Percentiles rank a stretch among this genome's conserved stretches.
phyloP scores from a whole-genome alignment of 805 yeast genomes.

The Limtongia smithiae region DNA sequence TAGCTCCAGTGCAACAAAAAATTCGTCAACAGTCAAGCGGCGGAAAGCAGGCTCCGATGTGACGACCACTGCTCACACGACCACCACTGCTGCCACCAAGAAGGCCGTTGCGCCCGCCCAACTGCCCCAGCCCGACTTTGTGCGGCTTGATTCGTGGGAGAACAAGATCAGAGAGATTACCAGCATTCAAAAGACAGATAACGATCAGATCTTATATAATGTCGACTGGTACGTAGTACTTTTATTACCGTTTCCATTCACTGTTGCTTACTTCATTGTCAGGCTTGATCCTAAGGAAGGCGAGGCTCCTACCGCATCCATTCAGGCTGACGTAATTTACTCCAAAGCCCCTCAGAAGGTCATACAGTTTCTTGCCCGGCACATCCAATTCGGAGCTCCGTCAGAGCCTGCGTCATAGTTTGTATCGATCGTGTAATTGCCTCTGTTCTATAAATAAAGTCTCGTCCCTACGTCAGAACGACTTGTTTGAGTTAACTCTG shows the following conservation, averaged over 20 bases:
- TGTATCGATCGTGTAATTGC: no score
- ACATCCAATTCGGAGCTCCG: constrained; percentile 1
- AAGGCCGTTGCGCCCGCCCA: background rate
- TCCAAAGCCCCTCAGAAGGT: constrained; percentile 6
- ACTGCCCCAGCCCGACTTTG: background rate
- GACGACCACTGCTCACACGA: no score
- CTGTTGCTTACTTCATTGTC: background rate
- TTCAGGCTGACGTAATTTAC: constrained; percentile 1
- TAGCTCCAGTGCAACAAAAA: background rate
- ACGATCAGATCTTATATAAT: background rate
- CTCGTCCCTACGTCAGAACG: no score
- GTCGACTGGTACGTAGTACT: background rate
- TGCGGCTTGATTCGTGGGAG: constrained; percentile 2
- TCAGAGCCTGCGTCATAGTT: background rate
- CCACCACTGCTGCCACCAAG: background rate
- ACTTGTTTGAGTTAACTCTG: no score
- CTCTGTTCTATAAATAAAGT: no score
- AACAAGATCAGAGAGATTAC: constrained; percentile 7
- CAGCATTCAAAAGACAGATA: background rate
- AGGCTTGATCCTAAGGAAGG: background rate
- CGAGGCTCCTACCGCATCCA: background rate
- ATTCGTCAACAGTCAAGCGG: background rate
- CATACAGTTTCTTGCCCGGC: constrained; percentile 3
- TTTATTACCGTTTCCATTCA: background rate
- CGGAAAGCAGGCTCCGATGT: no score